Percentiles rank a stretch among this genome's conserved stretches.
Evolutionary conservation across 1,284 basidiomycete species (phyloP).

Genomic region (Earliella scabrosa): DNA sequence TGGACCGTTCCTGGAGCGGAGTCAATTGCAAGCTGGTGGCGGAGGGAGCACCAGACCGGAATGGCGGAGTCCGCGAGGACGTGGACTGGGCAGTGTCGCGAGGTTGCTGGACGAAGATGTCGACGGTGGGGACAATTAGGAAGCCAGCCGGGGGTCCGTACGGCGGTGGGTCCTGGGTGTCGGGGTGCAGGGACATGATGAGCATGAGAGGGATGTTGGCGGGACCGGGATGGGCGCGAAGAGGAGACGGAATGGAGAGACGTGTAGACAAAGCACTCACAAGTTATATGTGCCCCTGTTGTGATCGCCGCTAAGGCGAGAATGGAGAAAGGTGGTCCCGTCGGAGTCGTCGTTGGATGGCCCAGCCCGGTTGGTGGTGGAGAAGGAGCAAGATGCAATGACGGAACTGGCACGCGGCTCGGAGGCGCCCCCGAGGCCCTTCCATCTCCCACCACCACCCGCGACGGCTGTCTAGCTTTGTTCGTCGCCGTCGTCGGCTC

Average conservation of each 20-base stretch:
- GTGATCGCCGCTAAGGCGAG: constrained; percentile 11
- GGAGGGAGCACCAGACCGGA: not conserved
- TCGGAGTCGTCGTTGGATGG: constrained; percentile 4
- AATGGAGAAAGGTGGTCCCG: constrained; percentile 4
- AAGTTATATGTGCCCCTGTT: constrained; percentile 1
- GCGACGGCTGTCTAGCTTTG: not conserved
- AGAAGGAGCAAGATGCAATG: constrained; percentile 10
- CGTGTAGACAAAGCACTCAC: constrained; percentile 10
- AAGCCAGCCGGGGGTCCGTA: constrained; percentile 12
- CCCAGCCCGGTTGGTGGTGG: constrained; percentile 9
- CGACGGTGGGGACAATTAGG: constrained; percentile 10
- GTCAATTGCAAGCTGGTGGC: constrained; percentile 6
- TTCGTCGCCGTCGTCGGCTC: not conserved
- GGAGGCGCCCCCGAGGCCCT: not conserved
- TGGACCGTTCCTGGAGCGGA: not conserved
- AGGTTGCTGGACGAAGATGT: not conserved
- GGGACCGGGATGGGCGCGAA: no score
- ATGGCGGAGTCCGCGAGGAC: not conserved
- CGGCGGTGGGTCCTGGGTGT: constrained; percentile 18
- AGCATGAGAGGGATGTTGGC: not conserved
- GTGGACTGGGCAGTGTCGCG: not conserved
- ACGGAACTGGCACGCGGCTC: not conserved
- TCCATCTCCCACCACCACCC: not conserved
- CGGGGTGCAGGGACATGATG: not conserved
- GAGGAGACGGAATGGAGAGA: not conserved